Conservation (phyloP, 805 yeast species). For the Vanderwaltozyma polyspora region DNA sequence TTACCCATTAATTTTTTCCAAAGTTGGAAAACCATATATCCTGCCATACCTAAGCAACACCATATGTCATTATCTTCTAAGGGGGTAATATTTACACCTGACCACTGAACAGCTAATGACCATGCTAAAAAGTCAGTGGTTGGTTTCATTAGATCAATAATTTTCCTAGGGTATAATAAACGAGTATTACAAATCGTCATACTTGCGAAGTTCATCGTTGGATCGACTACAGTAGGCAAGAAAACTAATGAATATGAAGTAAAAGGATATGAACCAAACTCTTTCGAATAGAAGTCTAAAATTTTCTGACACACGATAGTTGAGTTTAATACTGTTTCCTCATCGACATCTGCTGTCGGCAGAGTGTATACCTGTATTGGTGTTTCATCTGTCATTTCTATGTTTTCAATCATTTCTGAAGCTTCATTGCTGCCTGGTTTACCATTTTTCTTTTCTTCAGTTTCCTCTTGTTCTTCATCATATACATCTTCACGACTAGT, state of each 20-base stretch:
- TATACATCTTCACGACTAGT: constrained; percentile 8
- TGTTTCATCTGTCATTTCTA: constrained; percentile 33
- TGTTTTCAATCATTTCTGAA: constrained; percentile 24
- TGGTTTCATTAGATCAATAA: constrained; percentile 67
- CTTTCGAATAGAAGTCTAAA: constrained; percentile 71
- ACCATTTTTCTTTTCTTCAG: constrained; percentile 27
- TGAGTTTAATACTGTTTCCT: constrained; percentile 50
- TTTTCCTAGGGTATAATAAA: constrained; percentile 57
- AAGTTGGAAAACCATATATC: constrained; percentile 70
- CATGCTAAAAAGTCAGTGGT: constrained; percentile 58
- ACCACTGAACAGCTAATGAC: constrained; percentile 80
- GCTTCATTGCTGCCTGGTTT: constrained; percentile 5
- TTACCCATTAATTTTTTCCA: constrained; percentile 63
- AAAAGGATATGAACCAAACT: constrained; percentile 89
- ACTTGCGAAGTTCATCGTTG: constrained; percentile 49
- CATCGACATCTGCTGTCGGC: constrained; percentile 38
- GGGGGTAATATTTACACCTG: constrained; percentile 85
- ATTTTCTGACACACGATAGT: constrained; percentile 69
- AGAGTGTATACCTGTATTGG: constrained; percentile 54
- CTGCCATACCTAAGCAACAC: constrained; percentile 79
- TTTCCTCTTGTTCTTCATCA: constrained; percentile 28
- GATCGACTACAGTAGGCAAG: constrained; percentile 43
- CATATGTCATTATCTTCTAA: constrained; percentile 69
- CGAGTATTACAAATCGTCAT: constrained; percentile 49
- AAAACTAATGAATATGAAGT: constrained; percentile 70